Evolutionary conservation across 306 rosid species (phyloP), one percentile per base, ranked within the genome.

Genomic region (Cicer bijugum): DNA sequence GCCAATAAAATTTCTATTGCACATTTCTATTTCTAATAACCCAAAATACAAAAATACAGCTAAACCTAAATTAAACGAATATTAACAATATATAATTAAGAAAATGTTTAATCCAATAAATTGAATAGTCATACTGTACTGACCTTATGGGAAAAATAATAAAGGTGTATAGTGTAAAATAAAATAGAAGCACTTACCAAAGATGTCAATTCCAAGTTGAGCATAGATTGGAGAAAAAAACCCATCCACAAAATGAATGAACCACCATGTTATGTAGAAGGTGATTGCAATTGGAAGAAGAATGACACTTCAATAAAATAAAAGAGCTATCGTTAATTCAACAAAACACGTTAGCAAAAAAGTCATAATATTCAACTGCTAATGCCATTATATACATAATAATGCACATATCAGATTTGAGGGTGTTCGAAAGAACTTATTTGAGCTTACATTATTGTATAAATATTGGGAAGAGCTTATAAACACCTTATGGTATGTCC

Each of bases 261-360:
- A 93, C 98, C 98, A 93, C 98, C 98, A 93, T 14, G 98, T 93
- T 77, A 90, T 86, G 72, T 93, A 93, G 89, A 93, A 93, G 68
- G 98, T 93, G 79, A 93, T 86, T 44, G 98, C 98, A 62, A 93
- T 93, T 58, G 98, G 98, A 82, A 93, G 82, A 44, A 93, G 82
- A 80, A 93, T 93, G 82, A 93, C 98, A 48, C 98, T 93, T 60
- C 69, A 19, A 19, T 83, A 80, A 80, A 69, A 9, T 48, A 80
- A 74, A 50, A 38, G 12, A 78, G 81, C 23, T 16, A 35, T 64
- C 48, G 74, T n/a, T 44, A 67, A 12, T 10, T 69, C 39, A 15
- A 65, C 51, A 76, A 14, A 75, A 82, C 47, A 62, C 35, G 50
- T 19, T 45, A 44, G n/a, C 19, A 50, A 50, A 45, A 47, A 62